Base-by-base conservation (phyloP, 73 alveolate genomes). In the Paramecium primaurelia region DNA sequence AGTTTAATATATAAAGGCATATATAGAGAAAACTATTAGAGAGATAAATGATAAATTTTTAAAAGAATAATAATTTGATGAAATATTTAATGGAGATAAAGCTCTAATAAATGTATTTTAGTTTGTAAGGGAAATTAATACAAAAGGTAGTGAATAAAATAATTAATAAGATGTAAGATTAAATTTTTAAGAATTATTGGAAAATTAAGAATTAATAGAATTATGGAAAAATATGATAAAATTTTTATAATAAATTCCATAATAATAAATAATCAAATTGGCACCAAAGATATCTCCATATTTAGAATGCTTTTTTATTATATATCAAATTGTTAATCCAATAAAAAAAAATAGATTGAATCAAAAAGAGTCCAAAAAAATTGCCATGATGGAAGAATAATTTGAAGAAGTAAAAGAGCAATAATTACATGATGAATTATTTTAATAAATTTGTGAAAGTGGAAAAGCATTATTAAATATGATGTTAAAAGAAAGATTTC, bases 251-350 rank as follows among this genome's bases (percentile, higher is more conserved):
- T 34, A 73, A 16, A 37, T 73, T 0, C 20, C 54, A 5, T 9
- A 34, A 34, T 38, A 36, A 73, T 4, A 73, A 28, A 30, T 73
- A n/a, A 44, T 40, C 14, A 32, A 44, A 40, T 73, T 37, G 34
- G n/a, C 37, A 36, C 40, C 60, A 36, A 73, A 73, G 11, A 36
- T 73, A 30, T 32, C 87, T 73, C 87, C 87, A 32, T 73, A 16
- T 40, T 73, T 73, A 20, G 87, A 73, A 73, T 73, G 87, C 16
- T 73, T 73, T 44, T 73, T 73, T 18, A 73, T 73, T 16, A 73
- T 34, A 0, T 73, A 73, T 37, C 12, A 73, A 18, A 14, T 73
- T 4, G 60, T 73, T 5, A 73, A 73, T n/a, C 87, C 87, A 36
- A 8, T 12, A 11, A 73, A 73, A 22, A 73, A 34, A 73, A 36